A percentile compares a stretch with the other conserved stretches of the same genome.
phyloP scores from a whole-genome alignment of 352 stramenopile genomes.

The Pythium dissimile region DNA sequence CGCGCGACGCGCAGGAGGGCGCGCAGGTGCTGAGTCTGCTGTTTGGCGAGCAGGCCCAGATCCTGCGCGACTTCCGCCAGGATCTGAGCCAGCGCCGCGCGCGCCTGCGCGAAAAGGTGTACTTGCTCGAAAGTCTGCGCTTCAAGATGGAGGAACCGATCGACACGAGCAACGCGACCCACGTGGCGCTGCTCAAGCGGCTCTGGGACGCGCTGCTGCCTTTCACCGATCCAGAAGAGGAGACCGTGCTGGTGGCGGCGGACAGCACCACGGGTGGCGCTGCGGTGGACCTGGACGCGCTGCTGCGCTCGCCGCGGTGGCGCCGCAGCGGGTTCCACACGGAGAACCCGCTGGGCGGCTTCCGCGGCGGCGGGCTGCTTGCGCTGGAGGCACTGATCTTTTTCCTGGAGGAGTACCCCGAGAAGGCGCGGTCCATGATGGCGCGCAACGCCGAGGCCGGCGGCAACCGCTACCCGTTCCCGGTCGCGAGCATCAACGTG shows the following conservation, averaged over 20 bases:
- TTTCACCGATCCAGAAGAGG: slow-evolving; percentile 13
- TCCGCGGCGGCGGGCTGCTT: slow-evolving; percentile 69
- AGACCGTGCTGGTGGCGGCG: slow-evolving; percentile 18
- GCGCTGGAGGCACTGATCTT: slow-evolving; percentile 70
- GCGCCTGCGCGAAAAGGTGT: slow-evolving; percentile 63
- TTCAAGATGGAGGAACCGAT: slow-evolving; percentile 72
- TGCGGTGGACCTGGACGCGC: slow-evolving; percentile 37
- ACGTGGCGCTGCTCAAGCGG: slow-evolving; percentile 59
- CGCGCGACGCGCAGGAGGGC: slow-evolving; percentile 61
- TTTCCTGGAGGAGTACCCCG: slow-evolving; percentile 77
- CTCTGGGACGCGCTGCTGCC: slow-evolving; percentile 64
- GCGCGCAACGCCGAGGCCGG: slow-evolving; percentile 60
- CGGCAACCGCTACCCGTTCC: slow-evolving; percentile 79
- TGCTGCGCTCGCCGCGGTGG: slow-evolving; percentile 66
- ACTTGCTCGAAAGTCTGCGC: slow-evolving; percentile 55
- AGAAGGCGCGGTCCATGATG: slow-evolving; percentile 79
- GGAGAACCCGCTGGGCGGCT: slow-evolving; percentile 69
- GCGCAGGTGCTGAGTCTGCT: slow-evolving; percentile 63
- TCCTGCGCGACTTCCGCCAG: slow-evolving; percentile 58
- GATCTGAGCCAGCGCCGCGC: slow-evolving; percentile 46
- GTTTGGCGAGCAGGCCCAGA: slow-evolving; percentile 49
- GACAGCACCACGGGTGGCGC: slow-evolving; percentile 3
- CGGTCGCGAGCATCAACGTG: slow-evolving; percentile 83
- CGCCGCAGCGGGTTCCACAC: slow-evolving; percentile 76
- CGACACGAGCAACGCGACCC: slow-evolving; percentile 43